A percentile compares a stretch with the other conserved stretches of the same genome.
These are phyloP conservation scores for Aquanectria penicillioides DNA, from an alignment of 2,329 filamentous ascomycete genomes.

Conservation along the genomic window DNA sequence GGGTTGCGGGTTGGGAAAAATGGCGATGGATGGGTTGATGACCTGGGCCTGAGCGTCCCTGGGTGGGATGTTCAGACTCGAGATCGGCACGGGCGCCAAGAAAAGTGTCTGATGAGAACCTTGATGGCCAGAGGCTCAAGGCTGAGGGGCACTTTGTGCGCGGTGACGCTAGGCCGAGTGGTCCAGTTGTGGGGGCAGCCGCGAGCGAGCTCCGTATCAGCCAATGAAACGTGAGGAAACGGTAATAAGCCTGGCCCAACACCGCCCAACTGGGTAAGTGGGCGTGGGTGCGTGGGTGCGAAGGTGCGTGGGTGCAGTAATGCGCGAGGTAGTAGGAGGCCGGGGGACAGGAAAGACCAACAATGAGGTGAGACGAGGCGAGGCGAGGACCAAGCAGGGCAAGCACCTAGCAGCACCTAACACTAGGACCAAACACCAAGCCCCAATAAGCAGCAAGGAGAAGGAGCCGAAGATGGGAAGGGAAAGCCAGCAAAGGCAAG, in stretches of 20 bases:
- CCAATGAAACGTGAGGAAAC: slow-evolving; percentile 29
- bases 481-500: background rate
- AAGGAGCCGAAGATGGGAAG: no score
- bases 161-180: slow-evolving; percentile 22
- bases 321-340: background rate
- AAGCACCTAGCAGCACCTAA: no score
- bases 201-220: background rate
- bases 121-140: slow-evolving; percentile 41
- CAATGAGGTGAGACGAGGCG: background rate
- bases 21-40: slow-evolving; percentile 17
- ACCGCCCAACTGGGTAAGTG: slow-evolving; percentile 11
- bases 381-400: no score
- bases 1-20: background rate
- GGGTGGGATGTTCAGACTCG: slow-evolving; percentile 30
- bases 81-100: slow-evolving; percentile 27
- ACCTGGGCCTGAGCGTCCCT: slow-evolving; percentile 19
- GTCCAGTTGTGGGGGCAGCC: slow-evolving; percentile 12
- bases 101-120: slow-evolving; percentile 40
- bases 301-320: background rate
- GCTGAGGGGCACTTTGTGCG: slow-evolving; percentile 32
- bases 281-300: background rate
- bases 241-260: background rate
- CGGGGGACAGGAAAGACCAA: background rate
- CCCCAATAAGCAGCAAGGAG: no score
- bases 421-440: no score